These are phyloP conservation scores for Serendipita indica DNA, from an alignment of 768 basidiomycete genomes.

Conservation along the genomic window DNA sequence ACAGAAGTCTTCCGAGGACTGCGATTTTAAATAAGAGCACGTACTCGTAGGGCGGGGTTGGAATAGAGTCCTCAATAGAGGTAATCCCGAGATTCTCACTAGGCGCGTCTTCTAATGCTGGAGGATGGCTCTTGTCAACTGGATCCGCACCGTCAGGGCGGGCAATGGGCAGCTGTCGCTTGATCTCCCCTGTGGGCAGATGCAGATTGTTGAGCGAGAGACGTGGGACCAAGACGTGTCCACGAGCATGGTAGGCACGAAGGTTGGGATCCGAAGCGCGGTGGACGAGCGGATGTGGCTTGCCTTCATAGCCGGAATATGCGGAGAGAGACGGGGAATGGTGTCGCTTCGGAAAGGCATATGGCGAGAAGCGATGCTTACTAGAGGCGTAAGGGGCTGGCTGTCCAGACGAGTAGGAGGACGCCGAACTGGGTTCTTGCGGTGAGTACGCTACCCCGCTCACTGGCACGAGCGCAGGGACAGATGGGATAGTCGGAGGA, in stretches of 20 bases:
- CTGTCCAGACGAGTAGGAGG: not conserved
- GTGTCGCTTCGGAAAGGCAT: conserved; percentile 1
- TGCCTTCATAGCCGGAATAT: not conserved
- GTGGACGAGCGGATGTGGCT: not conserved
- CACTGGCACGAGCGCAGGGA: conserved; percentile 7
- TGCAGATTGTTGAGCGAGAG: not conserved
- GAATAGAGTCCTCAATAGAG: not conserved
- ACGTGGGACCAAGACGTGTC: not conserved
- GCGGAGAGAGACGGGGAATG: conserved; percentile 1
- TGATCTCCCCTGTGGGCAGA: not conserved
- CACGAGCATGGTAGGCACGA: not conserved
- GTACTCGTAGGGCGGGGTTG: not conserved
- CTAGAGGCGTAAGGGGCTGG: not conserved
- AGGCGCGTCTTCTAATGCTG: not conserved
- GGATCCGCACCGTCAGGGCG: not conserved
- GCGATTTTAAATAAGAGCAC: not conserved
- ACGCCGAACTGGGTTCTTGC: not conserved
- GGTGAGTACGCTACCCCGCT: not conserved
- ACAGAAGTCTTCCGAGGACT: too few relatives aligned
- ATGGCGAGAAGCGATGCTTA: not conserved
- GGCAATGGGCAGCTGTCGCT: not conserved
- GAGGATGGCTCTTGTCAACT: not conserved
- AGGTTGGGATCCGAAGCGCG: not conserved
- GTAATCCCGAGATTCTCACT: not conserved
- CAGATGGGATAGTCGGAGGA: not conserved